A percentile compares a stretch with the other conserved stretches of the same genome.
Conservation (phyloP, 169 alveolate genomes). For the Plasmodium coatneyi region DNA sequence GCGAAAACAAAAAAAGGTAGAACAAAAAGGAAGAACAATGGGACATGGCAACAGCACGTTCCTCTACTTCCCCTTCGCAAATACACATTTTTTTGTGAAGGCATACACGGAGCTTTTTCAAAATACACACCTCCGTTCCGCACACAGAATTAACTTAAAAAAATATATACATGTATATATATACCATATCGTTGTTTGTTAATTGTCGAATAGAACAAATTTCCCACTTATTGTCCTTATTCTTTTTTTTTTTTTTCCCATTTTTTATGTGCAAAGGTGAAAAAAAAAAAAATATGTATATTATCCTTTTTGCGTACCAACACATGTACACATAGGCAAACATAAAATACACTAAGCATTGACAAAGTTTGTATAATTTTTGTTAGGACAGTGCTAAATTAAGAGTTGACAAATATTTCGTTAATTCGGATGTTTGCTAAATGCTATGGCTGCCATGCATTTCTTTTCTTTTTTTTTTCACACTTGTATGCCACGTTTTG, state of each 20-base stretch:
- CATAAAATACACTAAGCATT: slow-evolving; percentile 3
- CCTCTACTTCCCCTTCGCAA: not conserved
- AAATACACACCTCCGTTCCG: slow-evolving; percentile 11
- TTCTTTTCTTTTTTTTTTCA: slow-evolving; percentile 3
- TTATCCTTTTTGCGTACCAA: not conserved
- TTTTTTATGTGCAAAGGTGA: not conserved
- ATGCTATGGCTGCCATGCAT: not conserved
- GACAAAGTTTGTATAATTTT: slow-evolving; percentile 1
- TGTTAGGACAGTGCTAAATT: slow-evolving; percentile 30
- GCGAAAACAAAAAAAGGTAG: not conserved
- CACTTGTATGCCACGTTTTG: not conserved
- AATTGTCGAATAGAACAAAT: slow-evolving; percentile 16
- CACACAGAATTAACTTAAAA: slow-evolving; percentile 10
- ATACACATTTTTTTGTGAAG: not conserved
- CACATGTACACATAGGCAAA: slow-evolving; percentile 45
- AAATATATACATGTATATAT: not conserved
- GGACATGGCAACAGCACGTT: not conserved
- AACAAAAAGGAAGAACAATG: not conserved
- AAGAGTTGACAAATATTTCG: slow-evolving; percentile 11
- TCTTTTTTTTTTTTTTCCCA: not conserved
- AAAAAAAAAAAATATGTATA: not conserved
- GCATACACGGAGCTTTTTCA: slow-evolving; percentile 6
- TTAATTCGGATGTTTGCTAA: not conserved
- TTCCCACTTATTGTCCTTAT: slow-evolving; percentile 14
- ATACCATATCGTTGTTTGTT: not conserved